Conservation (phyloP, 2,329 filamentous ascomycete genomes). For the Byssoonygena ceratinophila region DNA sequence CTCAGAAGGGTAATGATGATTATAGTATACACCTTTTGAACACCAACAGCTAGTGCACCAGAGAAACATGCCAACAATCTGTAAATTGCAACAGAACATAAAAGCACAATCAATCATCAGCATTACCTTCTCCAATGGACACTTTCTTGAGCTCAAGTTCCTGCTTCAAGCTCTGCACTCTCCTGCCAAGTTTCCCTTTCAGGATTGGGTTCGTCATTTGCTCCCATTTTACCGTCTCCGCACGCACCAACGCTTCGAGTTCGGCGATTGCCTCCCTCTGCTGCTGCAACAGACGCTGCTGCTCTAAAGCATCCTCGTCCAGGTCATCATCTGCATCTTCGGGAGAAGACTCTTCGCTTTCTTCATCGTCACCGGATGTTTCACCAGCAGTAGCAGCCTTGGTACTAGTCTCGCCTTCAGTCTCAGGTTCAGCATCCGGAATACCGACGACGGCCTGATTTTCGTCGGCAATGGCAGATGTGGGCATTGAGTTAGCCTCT, state of each 20-base stretch:
- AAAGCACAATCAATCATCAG: conserved; percentile 3
- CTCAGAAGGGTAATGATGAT: too few species aligned
- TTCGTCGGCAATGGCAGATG: conserved; percentile 20
- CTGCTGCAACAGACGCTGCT: conserved; percentile 34
- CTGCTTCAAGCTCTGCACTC: conserved; percentile 36
- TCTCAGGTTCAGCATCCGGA: conserved; percentile 8
- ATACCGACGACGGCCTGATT: conserved; percentile 19
- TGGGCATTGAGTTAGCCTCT: conserved; percentile 23
- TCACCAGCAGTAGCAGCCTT: conserved; percentile 29
- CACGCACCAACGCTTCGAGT: conserved; percentile 31
- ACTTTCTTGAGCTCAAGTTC: conserved; percentile 38
- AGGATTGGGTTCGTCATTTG: conserved; percentile 33
- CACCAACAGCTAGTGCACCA: too few species aligned
- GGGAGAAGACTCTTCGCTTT: conserved; percentile 28
- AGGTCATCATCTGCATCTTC: conserved; percentile 29
- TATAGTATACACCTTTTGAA: too few species aligned
- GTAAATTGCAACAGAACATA: neutral
- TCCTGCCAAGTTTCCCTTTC: conserved; percentile 35
- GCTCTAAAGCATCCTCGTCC: conserved; percentile 37
- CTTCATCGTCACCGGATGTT: conserved; percentile 35
- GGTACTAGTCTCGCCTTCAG: conserved; percentile 21
- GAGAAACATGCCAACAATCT: neutral
- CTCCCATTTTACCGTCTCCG: conserved; percentile 34
- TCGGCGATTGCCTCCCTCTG: conserved; percentile 38
- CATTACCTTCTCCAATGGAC: conserved; percentile 31